Conservation (phyloP, 352 stramenopile species). For the Phytophthora europaea region DNA sequence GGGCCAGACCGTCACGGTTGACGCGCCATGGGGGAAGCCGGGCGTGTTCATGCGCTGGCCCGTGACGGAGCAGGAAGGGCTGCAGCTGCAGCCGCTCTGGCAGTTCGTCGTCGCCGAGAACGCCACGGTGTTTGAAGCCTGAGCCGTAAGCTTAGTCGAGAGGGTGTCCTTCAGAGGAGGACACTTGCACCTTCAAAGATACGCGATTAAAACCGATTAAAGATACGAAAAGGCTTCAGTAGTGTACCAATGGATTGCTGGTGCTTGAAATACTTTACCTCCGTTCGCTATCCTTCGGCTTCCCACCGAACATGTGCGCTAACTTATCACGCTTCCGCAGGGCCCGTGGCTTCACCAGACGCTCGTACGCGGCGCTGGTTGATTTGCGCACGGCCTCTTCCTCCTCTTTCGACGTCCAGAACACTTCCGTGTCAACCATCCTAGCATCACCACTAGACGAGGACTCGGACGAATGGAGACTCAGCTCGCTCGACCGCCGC, state of each 20-base stretch:
- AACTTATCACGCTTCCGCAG: slow-evolving; percentile 31
- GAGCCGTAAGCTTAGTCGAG: neutral
- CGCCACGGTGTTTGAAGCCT: slow-evolving; percentile 5
- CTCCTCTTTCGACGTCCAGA: slow-evolving; percentile 30
- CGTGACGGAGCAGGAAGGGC: slow-evolving; percentile 34
- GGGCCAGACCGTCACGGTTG: slow-evolving; percentile 28
- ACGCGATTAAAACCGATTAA: no score
- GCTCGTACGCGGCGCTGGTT: slow-evolving; percentile 31
- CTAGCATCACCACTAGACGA: neutral
- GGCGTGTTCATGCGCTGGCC: slow-evolving; percentile 40
- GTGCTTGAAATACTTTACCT: neutral
- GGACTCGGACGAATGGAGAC: neutral
- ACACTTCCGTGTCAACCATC: slow-evolving; percentile 13
- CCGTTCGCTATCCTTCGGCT: neutral
- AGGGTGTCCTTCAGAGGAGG: slow-evolving; percentile 18
- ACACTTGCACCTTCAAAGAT: neutral
- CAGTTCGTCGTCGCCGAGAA: slow-evolving; percentile 37
- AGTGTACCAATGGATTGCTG: neutral
- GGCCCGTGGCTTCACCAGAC: slow-evolving; percentile 25
- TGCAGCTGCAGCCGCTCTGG: slow-evolving; percentile 32
- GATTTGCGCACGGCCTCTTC: slow-evolving; percentile 26
- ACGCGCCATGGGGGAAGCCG: slow-evolving; percentile 30
- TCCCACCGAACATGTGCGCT: slow-evolving; percentile 13
- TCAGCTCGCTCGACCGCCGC: slow-evolving; percentile 10
- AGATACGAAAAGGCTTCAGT: no score